Evolutionary conservation across 306 rosid species (phyloP).

Genomic region (Erythrophleum fordii): DNA sequence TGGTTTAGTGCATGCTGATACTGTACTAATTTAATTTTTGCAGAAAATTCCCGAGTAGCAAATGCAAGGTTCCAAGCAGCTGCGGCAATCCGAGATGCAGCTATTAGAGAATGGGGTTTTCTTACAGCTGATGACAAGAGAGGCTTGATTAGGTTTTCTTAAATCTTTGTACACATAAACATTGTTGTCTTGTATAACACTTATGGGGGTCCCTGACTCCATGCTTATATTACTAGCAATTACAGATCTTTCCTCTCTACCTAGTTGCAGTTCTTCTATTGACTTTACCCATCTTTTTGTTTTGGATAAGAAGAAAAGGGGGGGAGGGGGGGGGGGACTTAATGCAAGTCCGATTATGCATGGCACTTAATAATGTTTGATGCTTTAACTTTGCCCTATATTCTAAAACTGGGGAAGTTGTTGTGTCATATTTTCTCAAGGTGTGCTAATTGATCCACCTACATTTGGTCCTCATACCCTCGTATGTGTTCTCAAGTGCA

Average conservation of each 20-base stretch:
- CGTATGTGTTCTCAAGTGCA: slow-evolving; percentile 3
- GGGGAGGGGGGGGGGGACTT: neutral
- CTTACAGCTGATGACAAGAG: slow-evolving; percentile 74
- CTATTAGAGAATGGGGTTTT: slow-evolving; percentile 91
- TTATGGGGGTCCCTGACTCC: neutral
- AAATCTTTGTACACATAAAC: slow-evolving; percentile 8
- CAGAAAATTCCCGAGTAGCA: slow-evolving; percentile 84
- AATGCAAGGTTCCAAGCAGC: slow-evolving; percentile 96
- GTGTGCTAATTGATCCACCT: slow-evolving; percentile 4
- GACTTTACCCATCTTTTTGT: neutral
- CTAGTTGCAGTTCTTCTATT: neutral
- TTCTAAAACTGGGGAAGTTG: slow-evolving; percentile 26
- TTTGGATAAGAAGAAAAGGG: neutral
- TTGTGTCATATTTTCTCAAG: slow-evolving; percentile 19
- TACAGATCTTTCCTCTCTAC: neutral
- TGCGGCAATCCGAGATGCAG: slow-evolving; percentile 88
- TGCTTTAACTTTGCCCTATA: slow-evolving; percentile 25
- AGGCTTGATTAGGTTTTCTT: slow-evolving; percentile 75
- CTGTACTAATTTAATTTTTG: slow-evolving; percentile 36
- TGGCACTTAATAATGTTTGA: neutral
- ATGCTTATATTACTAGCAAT: neutral
- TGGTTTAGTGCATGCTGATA: slow-evolving; percentile 43
- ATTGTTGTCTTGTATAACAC: neutral
- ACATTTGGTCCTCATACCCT: slow-evolving; percentile 17
- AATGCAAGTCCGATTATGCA: neutral